Evolutionary conservation across 495 filamentous ascomycete species (phyloP).

Genomic region (Hypoxylon intermedium): DNA sequence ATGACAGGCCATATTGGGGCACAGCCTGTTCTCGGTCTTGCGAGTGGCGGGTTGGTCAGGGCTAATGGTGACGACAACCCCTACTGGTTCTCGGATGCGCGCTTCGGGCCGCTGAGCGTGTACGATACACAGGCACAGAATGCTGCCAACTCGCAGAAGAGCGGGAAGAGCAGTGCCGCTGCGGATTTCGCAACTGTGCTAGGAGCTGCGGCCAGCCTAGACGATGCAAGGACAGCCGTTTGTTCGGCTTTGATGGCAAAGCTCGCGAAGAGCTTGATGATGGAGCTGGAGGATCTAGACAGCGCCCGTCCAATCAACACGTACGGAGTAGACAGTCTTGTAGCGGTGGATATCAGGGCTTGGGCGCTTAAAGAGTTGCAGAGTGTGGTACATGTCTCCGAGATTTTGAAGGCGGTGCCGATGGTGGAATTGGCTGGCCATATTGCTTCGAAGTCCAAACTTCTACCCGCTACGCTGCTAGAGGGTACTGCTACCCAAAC

Average conservation of each 20-base stretch:
- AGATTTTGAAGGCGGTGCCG: slow-evolving; percentile 55
- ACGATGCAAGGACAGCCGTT: slow-evolving; percentile 32
- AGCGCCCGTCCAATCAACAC: slow-evolving; percentile 36
- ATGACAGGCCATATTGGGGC: no score
- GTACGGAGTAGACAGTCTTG: slow-evolving; percentile 57
- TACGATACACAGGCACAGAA: slow-evolving; percentile 38
- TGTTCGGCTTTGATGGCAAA: slow-evolving; percentile 38
- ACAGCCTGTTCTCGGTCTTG: slow-evolving; percentile 39
- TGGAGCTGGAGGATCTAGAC: slow-evolving; percentile 43
- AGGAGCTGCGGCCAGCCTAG: slow-evolving; percentile 22
- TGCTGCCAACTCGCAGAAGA: slow-evolving; percentile 15
- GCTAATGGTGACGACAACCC: slow-evolving; percentile 47
- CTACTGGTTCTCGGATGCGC: slow-evolving; percentile 55
- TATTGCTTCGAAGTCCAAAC: slow-evolving; percentile 41
- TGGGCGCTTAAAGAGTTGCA: slow-evolving; percentile 56
- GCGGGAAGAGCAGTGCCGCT: slow-evolving; percentile 8
- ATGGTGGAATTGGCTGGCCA: slow-evolving; percentile 41
- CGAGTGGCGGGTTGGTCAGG: slow-evolving; percentile 40
- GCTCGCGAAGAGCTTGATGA: slow-evolving; percentile 41
- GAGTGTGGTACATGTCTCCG: slow-evolving; percentile 58
- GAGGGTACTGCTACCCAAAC: neutral
- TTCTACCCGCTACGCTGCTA: slow-evolving; percentile 25
- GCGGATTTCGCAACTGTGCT: slow-evolving; percentile 34
- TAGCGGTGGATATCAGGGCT: slow-evolving; percentile 54
- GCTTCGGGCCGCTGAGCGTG: slow-evolving; percentile 51